Evolutionary conservation across 73 alveolate species (phyloP).

Genomic region (Breviolum minutum): DNA sequence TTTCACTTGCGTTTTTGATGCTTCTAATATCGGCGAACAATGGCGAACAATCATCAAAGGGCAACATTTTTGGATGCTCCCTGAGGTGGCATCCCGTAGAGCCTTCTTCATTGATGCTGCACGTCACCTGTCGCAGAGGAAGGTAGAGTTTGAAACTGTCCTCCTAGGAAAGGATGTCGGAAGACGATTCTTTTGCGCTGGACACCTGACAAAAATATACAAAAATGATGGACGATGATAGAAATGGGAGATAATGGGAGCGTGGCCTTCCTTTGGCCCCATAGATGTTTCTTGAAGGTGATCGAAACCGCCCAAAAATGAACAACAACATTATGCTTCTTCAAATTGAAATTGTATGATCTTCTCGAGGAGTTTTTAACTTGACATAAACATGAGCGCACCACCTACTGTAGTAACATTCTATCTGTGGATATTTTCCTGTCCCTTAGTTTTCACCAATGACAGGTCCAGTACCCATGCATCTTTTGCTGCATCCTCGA

Average conservation of each 20-base stretch:
- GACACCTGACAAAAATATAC: neutral
- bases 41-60: too few relatives aligned
- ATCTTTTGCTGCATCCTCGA: conserved; percentile 73
- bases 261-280: neutral
- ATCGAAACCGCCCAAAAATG: neutral
- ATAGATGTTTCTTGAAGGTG: neutral
- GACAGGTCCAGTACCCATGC: conserved; percentile 88
- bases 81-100: conserved; percentile 77
- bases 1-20: neutral
- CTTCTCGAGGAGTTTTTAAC: too few relatives aligned
- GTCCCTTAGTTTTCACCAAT: too few relatives aligned
- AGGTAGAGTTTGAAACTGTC: too few relatives aligned
- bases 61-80: neutral
- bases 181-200: neutral
- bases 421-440: too few relatives aligned
- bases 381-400: too few relatives aligned
- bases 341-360: too few relatives aligned
- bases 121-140: neutral
- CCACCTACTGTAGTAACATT: too few relatives aligned
- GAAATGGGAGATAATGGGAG: too few relatives aligned
- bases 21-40: too few relatives aligned
- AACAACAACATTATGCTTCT: too few relatives aligned
- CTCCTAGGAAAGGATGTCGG: too few relatives aligned
- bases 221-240: neutral
- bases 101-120: conserved; percentile 94